phyloP scores from a whole-genome alignment of 192 early-diverging fungal species.

The Phycomyces blakesleeanus region DNA sequence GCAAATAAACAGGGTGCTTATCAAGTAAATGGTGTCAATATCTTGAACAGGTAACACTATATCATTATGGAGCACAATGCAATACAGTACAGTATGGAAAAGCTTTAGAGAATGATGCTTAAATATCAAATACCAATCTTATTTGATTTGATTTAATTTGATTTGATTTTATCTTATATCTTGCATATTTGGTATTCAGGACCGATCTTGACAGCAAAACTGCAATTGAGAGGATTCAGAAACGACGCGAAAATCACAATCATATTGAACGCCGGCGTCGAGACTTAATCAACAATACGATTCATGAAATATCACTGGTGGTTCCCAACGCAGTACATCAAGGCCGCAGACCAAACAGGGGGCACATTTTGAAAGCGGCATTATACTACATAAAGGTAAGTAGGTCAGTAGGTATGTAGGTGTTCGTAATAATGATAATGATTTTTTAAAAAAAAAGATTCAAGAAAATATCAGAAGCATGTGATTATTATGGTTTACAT shows the following conservation, averaged over 20 bases:
- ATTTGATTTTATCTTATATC: background rate
- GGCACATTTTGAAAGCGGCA: conserved; percentile 63
- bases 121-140: background rate
- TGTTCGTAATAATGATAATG: too few species aligned
- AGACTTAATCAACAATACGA: conserved; percentile 73
- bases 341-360: conserved; percentile 67
- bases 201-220: conserved; percentile 45
- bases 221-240: conserved; percentile 67
- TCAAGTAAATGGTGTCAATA: conserved; percentile 20
- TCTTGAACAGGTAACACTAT: conserved; percentile 30
- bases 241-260: conserved; percentile 77
- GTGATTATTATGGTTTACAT: too few species aligned
- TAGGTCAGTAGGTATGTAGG: background rate
- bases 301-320: conserved; percentile 58
- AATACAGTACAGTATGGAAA: background rate
- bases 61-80: too few species aligned
- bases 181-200: conserved; percentile 3
- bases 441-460: too few species aligned
- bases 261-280: conserved; percentile 70
- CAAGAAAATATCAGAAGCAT: too few species aligned
- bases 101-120: background rate
- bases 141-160: background rate
- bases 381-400: conserved; percentile 55
- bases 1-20: background rate
- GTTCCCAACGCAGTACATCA: conserved; percentile 58